These are phyloP conservation scores for Fusarium phyllophilum DNA, from an alignment of 2,329 filamentous ascomycete species.

Conservation along the genomic window DNA sequence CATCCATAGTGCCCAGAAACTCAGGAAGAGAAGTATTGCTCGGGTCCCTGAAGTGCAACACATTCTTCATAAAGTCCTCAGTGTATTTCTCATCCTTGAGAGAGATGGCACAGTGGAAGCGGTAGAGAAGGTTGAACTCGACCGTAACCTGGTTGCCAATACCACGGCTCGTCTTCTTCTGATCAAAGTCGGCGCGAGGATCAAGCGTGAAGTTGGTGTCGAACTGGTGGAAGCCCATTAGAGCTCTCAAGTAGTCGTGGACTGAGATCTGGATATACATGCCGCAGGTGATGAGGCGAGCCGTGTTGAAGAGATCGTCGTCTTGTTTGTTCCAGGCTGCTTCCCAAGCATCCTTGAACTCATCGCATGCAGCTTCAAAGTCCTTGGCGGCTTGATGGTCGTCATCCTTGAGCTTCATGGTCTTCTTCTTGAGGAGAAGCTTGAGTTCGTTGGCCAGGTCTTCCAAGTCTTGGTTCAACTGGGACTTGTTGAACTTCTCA, in stretches of 20 bases:
- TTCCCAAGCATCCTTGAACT: neutral
- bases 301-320: constrained; percentile 5
- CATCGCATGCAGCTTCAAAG: neutral
- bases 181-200: constrained; percentile 10
- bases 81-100: constrained; percentile 47
- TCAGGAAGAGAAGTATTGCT: neutral
- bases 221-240: constrained; percentile 61
- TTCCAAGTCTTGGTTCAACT: neutral
- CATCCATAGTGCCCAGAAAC: neutral
- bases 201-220: constrained; percentile 67
- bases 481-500: neutral
- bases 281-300: constrained; percentile 58
- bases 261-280: constrained; percentile 64
- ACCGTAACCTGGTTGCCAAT: constrained; percentile 49
- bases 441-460: neutral
- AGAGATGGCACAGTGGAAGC: constrained; percentile 48
- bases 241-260: constrained; percentile 53
- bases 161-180: constrained; percentile 43
- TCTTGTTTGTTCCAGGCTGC: constrained; percentile 9
- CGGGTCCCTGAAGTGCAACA: neutral
- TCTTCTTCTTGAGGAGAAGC: neutral
- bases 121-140: constrained; percentile 51
- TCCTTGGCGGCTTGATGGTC: neutral
- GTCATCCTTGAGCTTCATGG: neutral
- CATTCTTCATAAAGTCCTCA: constrained; percentile 35